These are phyloP conservation scores for Sclerospora graminicola DNA, from an alignment of 352 stramenopile species.

Conservation along the genomic window DNA sequence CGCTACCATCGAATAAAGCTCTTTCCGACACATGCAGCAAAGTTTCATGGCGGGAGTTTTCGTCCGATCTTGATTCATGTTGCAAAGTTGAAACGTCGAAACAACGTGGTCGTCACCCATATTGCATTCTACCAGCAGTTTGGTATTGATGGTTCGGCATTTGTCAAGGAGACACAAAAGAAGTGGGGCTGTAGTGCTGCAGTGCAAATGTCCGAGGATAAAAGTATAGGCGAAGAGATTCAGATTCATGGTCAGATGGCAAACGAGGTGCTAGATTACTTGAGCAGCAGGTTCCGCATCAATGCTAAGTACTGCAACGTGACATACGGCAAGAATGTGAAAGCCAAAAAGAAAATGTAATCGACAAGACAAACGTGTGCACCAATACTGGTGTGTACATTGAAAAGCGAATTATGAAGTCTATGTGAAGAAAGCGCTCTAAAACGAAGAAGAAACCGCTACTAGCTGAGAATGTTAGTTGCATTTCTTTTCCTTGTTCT, in stretches of 20 bases:
- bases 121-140: constrained; percentile 75
- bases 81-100: constrained; percentile 58
- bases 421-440: constrained; percentile 20
- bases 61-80: constrained; percentile 56
- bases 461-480: constrained; percentile 22
- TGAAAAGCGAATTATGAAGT: constrained; percentile 6
- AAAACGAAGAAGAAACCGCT: constrained; percentile 16
- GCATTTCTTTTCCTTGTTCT: constrained; percentile 32
- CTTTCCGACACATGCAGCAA: constrained; percentile 56
- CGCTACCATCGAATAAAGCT: constrained; percentile 63
- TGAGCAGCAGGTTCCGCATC: constrained; percentile 58
- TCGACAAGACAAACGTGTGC: background rate
- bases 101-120: constrained; percentile 55
- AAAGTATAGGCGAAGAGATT: constrained; percentile 62
- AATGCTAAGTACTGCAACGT: constrained; percentile 59
- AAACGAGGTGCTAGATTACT: constrained; percentile 60
- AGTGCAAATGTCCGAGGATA: constrained; percentile 39
- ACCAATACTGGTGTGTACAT: too few relatives aligned
- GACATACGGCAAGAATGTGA: constrained; percentile 71
- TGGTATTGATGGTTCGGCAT: constrained; percentile 52
- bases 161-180: constrained; percentile 75
- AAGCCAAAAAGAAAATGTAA: constrained; percentile 67
- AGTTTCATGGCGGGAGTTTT: constrained; percentile 43
- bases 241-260: constrained; percentile 73
- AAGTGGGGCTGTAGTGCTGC: constrained; percentile 74